These are phyloP conservation scores for Cryphonectria japonica DNA, from an alignment of 2,329 filamentous ascomycete species.

Conservation along the genomic window DNA sequence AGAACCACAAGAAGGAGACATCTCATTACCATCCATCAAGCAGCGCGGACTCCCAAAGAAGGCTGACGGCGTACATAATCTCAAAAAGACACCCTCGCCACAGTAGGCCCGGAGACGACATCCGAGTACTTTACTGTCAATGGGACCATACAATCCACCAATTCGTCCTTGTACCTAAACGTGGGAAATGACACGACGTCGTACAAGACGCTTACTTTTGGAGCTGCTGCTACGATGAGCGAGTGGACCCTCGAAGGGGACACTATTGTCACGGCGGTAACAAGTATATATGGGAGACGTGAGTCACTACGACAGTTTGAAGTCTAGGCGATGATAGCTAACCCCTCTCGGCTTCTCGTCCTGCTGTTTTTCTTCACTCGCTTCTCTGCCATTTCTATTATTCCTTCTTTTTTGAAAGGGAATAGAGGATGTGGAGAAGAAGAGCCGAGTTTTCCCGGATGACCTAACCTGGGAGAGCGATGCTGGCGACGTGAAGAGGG, in stretches of 20 bases:
- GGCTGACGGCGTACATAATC: slow-evolving; percentile 15
- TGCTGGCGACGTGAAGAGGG: not conserved
- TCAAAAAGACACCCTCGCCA: slow-evolving; percentile 44
- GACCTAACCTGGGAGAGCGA: no score
- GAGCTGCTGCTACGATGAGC: slow-evolving; percentile 45
- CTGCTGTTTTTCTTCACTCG: not conserved
- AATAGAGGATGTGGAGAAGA: not conserved
- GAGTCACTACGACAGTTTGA: slow-evolving; percentile 26
- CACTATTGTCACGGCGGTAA: slow-evolving; percentile 48
- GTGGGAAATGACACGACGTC: slow-evolving; percentile 49
- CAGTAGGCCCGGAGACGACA: slow-evolving; percentile 55
- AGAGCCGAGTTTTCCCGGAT: no score
- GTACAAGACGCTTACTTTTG: slow-evolving; percentile 57
- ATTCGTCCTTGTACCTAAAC: slow-evolving; percentile 53
- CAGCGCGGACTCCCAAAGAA: not conserved
- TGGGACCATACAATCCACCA: slow-evolving; percentile 38
- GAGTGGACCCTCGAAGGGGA: slow-evolving; percentile 55
- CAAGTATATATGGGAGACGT: slow-evolving; percentile 49
- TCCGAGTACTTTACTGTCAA: slow-evolving; percentile 55
- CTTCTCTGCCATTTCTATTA: not conserved
- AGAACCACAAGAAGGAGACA: no score
- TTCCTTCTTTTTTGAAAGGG: not conserved
- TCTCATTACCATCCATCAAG: no score
- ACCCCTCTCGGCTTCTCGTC: no score
- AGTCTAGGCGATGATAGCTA: not conserved